Evolutionary conservation across 441 rosid genomes (phyloP).

Genomic region (Adansonia rubrostipa): DNA sequence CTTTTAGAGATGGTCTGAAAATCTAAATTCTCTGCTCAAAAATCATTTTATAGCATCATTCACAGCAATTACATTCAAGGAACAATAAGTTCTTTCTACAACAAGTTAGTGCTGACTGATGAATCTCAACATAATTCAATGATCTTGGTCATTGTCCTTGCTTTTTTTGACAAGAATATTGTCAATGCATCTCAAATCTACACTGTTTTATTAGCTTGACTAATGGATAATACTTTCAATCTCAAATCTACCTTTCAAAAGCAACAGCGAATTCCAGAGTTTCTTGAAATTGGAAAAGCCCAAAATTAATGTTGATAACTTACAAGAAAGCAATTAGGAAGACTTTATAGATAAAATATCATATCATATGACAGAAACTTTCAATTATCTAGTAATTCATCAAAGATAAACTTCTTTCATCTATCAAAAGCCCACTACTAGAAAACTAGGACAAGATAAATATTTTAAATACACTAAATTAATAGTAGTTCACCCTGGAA

Average conservation of each 20-base stretch:
- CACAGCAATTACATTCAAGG: background rate
- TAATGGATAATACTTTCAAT: background rate
- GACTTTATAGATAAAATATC: background rate
- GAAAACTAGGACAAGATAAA: background rate
- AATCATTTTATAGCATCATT: background rate
- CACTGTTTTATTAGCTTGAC: background rate
- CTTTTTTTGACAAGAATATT: background rate
- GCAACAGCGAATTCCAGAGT: background rate
- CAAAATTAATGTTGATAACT: background rate
- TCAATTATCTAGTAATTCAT: background rate
- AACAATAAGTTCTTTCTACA: background rate
- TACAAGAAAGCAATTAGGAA: background rate
- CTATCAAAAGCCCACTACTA: background rate
- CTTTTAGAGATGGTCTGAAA: background rate
- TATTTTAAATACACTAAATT: background rate
- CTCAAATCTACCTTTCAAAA: background rate
- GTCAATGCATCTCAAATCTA: background rate
- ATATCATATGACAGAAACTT: background rate
- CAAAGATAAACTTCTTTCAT: background rate
- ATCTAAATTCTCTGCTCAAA: background rate
- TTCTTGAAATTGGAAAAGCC: background rate
- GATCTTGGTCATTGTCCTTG: background rate
- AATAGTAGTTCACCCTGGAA: background rate
- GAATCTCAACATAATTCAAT: background rate
- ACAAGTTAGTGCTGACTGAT: background rate